Conservation (phyloP, 2,329 filamentous ascomycete species). For the Trichoderma sp. region DNA sequence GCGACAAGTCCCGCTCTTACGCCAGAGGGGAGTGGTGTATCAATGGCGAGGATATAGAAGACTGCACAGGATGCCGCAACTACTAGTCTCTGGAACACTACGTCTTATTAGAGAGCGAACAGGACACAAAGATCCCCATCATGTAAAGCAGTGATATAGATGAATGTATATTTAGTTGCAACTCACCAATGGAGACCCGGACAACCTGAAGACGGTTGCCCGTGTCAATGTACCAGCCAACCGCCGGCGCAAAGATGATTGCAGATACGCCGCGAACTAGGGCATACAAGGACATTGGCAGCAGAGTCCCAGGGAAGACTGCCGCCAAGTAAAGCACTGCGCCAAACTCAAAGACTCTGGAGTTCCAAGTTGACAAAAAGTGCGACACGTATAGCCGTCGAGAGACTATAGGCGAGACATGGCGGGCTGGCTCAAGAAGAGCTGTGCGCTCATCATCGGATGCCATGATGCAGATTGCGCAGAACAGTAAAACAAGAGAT, state of each 20-base stretch:
- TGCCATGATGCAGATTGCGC: not conserved
- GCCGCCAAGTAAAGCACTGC: slow-evolving; percentile 60
- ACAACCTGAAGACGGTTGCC: slow-evolving; percentile 53
- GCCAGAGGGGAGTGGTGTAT: not conserved
- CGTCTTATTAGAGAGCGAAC: not conserved
- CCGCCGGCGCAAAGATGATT: slow-evolving; percentile 57
- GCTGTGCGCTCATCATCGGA: not conserved
- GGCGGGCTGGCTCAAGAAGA: not conserved
- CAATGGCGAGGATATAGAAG: slow-evolving; percentile 40
- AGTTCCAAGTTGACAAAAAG: slow-evolving; percentile 65
- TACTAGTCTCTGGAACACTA: slow-evolving; percentile 43
- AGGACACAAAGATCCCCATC: not conserved
- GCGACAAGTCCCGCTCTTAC: slow-evolving; percentile 1
- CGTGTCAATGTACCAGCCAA: slow-evolving; percentile 62
- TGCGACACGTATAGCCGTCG: slow-evolving; percentile 58
- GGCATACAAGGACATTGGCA: slow-evolving; percentile 70
- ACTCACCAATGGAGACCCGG: slow-evolving; percentile 49
- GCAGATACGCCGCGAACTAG: slow-evolving; percentile 60
- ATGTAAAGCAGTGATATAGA: not conserved
- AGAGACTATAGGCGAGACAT: slow-evolving; percentile 13
- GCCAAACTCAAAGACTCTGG: slow-evolving; percentile 64
- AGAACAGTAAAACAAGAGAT: no score
- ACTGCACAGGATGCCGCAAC: slow-evolving; percentile 52
- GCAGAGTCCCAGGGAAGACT: slow-evolving; percentile 59
- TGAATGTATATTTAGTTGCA: not conserved